Percentiles rank a stretch among this genome's conserved stretches.
phyloP scores from a whole-genome alignment of 139 green algal genomes.

The Chlorella sorokiniana region DNA sequence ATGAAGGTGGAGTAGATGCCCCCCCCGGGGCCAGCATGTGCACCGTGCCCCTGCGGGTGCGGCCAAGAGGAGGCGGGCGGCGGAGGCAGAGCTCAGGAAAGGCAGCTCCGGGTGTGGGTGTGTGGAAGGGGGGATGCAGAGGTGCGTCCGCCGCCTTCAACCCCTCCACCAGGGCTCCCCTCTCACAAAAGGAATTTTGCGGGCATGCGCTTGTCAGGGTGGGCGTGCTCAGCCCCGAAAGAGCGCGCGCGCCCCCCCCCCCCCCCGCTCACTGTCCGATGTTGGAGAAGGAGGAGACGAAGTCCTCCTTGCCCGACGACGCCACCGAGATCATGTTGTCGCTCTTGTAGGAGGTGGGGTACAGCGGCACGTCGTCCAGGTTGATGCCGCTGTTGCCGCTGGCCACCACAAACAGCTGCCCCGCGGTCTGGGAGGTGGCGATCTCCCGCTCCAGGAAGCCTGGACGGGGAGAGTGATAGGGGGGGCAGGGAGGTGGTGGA shows the following conservation, averaged over 20 bases:
- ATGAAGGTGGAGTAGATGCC: slow-evolving; percentile 35
- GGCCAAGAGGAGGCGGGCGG: background rate
- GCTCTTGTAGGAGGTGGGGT: slow-evolving; percentile 40
- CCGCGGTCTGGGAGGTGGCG: background rate
- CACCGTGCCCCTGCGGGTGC: slow-evolving; percentile 16
- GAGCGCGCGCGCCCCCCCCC: too few relatives aligned
- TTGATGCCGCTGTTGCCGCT: slow-evolving; percentile 46
- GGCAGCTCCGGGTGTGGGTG: too few relatives aligned
- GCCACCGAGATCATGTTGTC: slow-evolving; percentile 46
- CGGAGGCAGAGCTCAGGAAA: background rate
- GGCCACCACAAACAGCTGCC: slow-evolving; percentile 53
- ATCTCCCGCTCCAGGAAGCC: slow-evolving; percentile 42
- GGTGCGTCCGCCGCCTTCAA: too few relatives aligned
- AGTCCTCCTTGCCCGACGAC: slow-evolving; percentile 20
- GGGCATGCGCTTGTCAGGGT: too few relatives aligned
- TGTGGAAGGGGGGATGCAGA: too few relatives aligned
- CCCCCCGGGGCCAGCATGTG: slow-evolving; percentile 41
- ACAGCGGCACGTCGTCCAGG: slow-evolving; percentile 43
- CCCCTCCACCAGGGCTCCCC: too few relatives aligned
- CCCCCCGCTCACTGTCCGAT: slow-evolving; percentile 27
- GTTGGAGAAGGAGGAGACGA: slow-evolving; percentile 34
- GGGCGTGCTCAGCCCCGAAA: too few relatives aligned
- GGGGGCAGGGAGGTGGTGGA: background rate
- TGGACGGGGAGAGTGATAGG: background rate
- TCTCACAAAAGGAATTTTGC: too few relatives aligned